These are phyloP conservation scores for Xylaria digitata DNA, from an alignment of 2,329 filamentous ascomycete species.

Conservation along the genomic window DNA sequence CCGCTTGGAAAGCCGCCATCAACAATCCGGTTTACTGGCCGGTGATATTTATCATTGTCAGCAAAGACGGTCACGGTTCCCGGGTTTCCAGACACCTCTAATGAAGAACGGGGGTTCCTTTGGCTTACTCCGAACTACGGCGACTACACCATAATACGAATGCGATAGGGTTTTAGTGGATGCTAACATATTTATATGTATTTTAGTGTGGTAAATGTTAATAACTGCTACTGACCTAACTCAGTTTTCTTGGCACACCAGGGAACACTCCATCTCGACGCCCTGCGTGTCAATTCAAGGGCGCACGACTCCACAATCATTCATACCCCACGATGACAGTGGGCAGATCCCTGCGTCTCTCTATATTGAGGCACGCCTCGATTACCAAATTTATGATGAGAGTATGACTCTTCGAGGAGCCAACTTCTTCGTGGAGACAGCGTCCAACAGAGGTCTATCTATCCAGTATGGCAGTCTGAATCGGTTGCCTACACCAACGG, in stretches of 20 bases:
- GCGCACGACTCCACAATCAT: slow-evolving; percentile 53
- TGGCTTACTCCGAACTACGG: slow-evolving; percentile 32
- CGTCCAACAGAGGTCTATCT: neutral
- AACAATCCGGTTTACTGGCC: neutral
- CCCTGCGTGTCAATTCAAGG: slow-evolving; percentile 54
- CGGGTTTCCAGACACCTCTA: slow-evolving; percentile 1
- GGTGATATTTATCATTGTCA: slow-evolving; percentile 7
- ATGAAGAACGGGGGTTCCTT: slow-evolving; percentile 11
- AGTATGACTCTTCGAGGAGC: slow-evolving; percentile 33
- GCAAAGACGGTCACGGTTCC: slow-evolving; percentile 10
- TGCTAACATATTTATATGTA: neutral
- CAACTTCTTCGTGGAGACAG: neutral
- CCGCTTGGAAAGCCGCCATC: slow-evolving; percentile 14
- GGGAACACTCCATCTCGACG: slow-evolving; percentile 19
- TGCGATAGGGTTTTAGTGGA: slow-evolving; percentile 2
- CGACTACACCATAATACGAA: slow-evolving; percentile 11
- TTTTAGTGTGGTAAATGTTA: neutral
- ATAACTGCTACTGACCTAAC: neutral
- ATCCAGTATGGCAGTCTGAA: neutral
- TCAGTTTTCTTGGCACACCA: slow-evolving; percentile 20
- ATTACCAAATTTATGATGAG: slow-evolving; percentile 11
- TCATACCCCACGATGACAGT: slow-evolving; percentile 35
- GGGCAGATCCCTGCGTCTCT: slow-evolving; percentile 17
- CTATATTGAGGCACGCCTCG: slow-evolving; percentile 8
- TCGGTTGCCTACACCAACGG: neutral